Conservation (phyloP, 768 basidiomycete species). For the Hygrocybe coccinea region DNA sequence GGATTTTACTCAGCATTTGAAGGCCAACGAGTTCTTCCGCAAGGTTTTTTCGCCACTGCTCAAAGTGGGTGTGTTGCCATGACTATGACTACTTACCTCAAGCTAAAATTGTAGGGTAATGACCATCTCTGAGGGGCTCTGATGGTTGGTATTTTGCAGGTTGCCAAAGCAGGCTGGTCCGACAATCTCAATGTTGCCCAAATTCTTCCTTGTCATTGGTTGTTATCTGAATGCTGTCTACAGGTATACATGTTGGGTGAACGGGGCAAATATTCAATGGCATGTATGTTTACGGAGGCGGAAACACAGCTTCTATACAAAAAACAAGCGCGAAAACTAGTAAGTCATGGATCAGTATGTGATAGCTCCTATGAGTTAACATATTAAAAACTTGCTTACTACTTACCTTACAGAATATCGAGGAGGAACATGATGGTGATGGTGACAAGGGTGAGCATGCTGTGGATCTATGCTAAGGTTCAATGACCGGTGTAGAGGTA, state of each 20-base stretch:
- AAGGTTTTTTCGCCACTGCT: slow-evolving; percentile 5
- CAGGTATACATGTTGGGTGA: neutral
- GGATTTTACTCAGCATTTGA: slow-evolving; percentile 2
- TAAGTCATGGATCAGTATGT: neutral
- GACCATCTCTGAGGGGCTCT: slow-evolving; percentile 2
- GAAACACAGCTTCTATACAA: slow-evolving; percentile 1
- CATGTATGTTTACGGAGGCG: slow-evolving; percentile 4
- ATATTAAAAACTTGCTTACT: neutral
- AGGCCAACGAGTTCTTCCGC: slow-evolving; percentile 3
- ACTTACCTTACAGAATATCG: neutral
- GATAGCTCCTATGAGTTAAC: neutral
- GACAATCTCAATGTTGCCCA: neutral
- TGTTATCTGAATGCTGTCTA: neutral
- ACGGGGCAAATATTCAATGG: neutral
- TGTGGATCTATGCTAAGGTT: too few species aligned
- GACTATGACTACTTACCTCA: neutral
- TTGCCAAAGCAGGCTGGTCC: slow-evolving; percentile 4
- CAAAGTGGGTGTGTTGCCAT: neutral
- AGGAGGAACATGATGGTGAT: too few species aligned
- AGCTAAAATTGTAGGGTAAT: slow-evolving; percentile 2
- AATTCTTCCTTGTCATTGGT: neutral
- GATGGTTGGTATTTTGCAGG: slow-evolving; percentile 3
- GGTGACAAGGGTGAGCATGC: neutral
- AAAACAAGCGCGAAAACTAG: neutral
- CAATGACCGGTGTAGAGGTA: too few species aligned